A percentile compares a stretch with the other conserved stretches of the same genome.
phyloP scores from a whole-genome alignment of 495 filamentous ascomycete genomes.

The Xylaria acuta region DNA sequence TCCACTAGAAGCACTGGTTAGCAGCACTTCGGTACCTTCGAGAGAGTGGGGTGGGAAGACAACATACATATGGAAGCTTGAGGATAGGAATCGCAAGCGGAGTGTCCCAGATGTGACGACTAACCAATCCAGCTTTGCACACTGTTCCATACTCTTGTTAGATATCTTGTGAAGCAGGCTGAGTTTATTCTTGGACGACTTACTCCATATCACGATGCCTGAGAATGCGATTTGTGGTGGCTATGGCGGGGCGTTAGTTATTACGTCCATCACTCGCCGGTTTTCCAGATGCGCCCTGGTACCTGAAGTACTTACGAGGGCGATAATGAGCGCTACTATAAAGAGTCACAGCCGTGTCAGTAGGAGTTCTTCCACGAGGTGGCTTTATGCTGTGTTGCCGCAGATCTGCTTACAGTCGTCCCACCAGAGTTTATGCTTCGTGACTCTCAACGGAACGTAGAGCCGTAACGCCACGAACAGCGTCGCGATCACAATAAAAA shows the following conservation, averaged over 20 bases:
- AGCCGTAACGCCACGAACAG: slow-evolving; percentile 6
- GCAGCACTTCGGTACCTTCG: background rate
- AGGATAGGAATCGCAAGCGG: background rate
- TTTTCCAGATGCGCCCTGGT: background rate
- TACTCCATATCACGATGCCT: slow-evolving; percentile 16
- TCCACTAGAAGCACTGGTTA: slow-evolving; percentile 7
- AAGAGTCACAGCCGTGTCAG: background rate
- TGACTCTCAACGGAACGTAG: background rate
- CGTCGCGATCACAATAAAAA: slow-evolving; percentile 9
- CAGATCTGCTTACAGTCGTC: background rate
- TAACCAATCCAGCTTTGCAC: slow-evolving; percentile 7
- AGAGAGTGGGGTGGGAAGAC: background rate
- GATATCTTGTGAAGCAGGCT: background rate
- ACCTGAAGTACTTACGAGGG: background rate
- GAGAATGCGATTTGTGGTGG: slow-evolving; percentile 15
- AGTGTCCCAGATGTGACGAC: slow-evolving; percentile 15
- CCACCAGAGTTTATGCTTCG: background rate
- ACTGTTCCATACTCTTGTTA: background rate
- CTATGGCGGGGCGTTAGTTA: background rate
- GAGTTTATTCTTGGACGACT: background rate
- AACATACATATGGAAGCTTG: slow-evolving; percentile 13
- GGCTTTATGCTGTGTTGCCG: background rate
- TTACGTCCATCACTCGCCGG: background rate
- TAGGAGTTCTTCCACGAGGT: background rate
- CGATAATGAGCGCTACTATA: background rate